Percentiles rank a stretch among this genome's conserved stretches.
These are phyloP conservation scores for Chloranthus sessilifolius DNA, from an alignment of 164 flowering plant genomes.

Conservation along the genomic window DNA sequence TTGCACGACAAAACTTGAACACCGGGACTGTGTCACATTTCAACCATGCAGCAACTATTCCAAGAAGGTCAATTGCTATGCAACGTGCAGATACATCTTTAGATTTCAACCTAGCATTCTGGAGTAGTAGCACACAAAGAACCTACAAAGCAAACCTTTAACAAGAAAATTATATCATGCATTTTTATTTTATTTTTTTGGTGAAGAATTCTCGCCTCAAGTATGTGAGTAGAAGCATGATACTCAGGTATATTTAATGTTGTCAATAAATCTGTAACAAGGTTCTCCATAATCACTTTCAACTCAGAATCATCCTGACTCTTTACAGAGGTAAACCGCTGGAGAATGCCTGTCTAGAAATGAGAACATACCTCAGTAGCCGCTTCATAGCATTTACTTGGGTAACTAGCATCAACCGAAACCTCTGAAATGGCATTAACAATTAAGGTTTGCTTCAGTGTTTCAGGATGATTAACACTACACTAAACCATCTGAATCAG, in stretches of 20 bases:
- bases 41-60: constrained; percentile 80
- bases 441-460: constrained; percentile 41
- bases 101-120: constrained; percentile 86
- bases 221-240: constrained; percentile 72
- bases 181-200: neutral
- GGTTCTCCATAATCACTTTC: constrained; percentile 72
- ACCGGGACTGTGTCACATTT: constrained; percentile 80
- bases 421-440: constrained; percentile 43
- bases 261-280: constrained; percentile 69
- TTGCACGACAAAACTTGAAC: no score
- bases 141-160: constrained; percentile 56
- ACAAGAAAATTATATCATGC: constrained; percentile 11
- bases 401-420: constrained; percentile 47
- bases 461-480: constrained; percentile 69
- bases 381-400: constrained; percentile 63
- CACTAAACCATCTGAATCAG: constrained; percentile 78
- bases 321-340: constrained; percentile 61
- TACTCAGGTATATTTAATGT: constrained; percentile 84
- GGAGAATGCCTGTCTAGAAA: constrained; percentile 86
- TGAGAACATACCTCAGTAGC: constrained; percentile 69
- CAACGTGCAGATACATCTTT: constrained; percentile 75
- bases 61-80: constrained; percentile 87
- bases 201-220: constrained; percentile 50
- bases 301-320: constrained; percentile 63
- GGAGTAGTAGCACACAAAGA: constrained; percentile 87